A percentile compares a stretch with the other conserved stretches of the same genome.
These are phyloP conservation scores for Ambrosia hybrid DNA, from an alignment of 140 eudicot species.

Conservation along the genomic window DNA sequence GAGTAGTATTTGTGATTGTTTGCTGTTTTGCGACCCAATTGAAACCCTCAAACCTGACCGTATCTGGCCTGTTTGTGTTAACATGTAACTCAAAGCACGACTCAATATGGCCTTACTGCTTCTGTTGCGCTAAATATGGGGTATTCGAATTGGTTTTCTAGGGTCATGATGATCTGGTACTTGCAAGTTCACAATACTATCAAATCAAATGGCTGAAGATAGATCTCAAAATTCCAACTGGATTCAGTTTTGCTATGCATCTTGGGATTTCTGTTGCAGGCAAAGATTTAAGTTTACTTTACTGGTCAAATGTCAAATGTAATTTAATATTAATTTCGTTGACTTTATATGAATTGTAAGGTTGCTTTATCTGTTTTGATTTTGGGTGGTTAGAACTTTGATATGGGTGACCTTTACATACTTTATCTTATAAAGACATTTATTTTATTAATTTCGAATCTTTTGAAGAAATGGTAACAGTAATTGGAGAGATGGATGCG, in stretches of 20 bases:
- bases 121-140: neutral
- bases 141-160: slow-evolving; percentile 5
- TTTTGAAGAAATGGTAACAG: too few species aligned
- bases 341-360: neutral
- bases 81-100: too few species aligned
- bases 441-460: too few species aligned
- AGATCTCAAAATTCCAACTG: neutral
- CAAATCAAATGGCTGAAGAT: slow-evolving; percentile 16
- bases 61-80: too few species aligned
- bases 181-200: slow-evolving; percentile 1
- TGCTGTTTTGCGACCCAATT: too few species aligned
- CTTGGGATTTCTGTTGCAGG: slow-evolving; percentile 15
- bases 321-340: neutral
- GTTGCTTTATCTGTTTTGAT: neutral
- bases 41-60: too few species aligned
- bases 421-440: too few species aligned
- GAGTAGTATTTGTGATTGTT: too few species aligned
- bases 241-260: slow-evolving; percentile 14
- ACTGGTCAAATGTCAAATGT: neutral
- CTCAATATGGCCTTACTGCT: neutral
- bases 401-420: too few species aligned
- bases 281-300: neutral
- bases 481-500: too few species aligned
- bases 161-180: slow-evolving; percentile 22
- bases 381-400: neutral